Evolutionary conservation across 768 basidiomycete species (phyloP), one percentile per base, ranked within the genome.

Genomic region (Podaxis carcinomalis): DNA sequence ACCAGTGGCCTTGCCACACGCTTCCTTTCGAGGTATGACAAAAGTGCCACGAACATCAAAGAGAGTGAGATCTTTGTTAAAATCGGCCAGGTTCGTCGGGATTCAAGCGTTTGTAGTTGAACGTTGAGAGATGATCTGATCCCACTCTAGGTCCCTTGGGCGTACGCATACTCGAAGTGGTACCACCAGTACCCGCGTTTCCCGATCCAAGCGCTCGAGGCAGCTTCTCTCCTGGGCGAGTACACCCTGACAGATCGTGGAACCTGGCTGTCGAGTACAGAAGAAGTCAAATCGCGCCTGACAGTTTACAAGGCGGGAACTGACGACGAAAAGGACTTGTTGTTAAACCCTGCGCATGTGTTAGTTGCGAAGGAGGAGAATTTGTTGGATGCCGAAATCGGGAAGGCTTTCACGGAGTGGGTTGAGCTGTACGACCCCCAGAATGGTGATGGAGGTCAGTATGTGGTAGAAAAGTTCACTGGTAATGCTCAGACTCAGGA

Each of bases 11-110:
- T 68, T 3, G 68, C 80, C 4, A 77, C 77, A 13, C 79, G 81
- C 35, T 84, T 84, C 68, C 75, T 85, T 13, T 82, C 82, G 1
- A 78, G 83, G 2, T 85, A 74, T 61, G 83, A 86, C 63, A 85
- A 83, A 64, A 81, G 81, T 56, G 83, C 84, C 7, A 84, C 83
- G 0, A 83, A 85, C 65, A 83, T 85, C 68, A 85, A 83, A 61
- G 82, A 84, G 62, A 81, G 78, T 32, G 67, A 72, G 51, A 61
- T 84, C 10, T 85, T 83, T 59, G 73, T 75, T 42, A 71, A 67
- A 9, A 82, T 84, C 25, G 82, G 83, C 6, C 82, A 84, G 69
- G 82, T 77, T 55, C 5, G 66, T 62, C 27, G 27, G 27, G 27
- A 5, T 28, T 28, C 27, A 28, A 28, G 27, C 27, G 13, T 53